These are phyloP conservation scores for Trichoderma gamsii DNA, from an alignment of 495 filamentous ascomycete species.

Conservation along the genomic window DNA sequence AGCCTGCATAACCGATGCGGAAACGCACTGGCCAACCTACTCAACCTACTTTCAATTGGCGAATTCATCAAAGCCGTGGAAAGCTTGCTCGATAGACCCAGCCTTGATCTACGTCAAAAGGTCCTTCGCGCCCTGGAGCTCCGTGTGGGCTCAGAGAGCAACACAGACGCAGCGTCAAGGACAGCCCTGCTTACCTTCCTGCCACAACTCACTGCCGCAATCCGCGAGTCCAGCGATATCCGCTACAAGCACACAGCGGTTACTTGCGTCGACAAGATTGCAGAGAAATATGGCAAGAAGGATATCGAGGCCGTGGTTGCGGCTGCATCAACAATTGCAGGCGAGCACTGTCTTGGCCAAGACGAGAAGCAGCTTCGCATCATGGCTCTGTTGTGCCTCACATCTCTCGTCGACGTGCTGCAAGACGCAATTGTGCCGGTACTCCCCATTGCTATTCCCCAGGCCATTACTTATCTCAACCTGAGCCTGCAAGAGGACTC, in stretches of 20 bases:
- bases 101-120: constrained; percentile 66
- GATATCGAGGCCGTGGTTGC: constrained; percentile 59
- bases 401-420: constrained; percentile 82
- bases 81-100: constrained; percentile 63
- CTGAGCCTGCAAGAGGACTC: constrained; percentile 49
- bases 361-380: constrained; percentile 64
- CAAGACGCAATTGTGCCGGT: constrained; percentile 77
- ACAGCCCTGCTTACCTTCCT: constrained; percentile 69
- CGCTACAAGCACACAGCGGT: constrained; percentile 75
- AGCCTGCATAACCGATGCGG: constrained; percentile 56
- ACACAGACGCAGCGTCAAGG: constrained; percentile 58
- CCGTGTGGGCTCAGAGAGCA: constrained; percentile 62
- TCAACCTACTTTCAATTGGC: constrained; percentile 71
- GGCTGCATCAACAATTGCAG: constrained; percentile 69
- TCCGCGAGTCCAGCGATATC: constrained; percentile 62
- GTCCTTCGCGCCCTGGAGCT: constrained; percentile 72
- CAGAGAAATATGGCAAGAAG: constrained; percentile 86
- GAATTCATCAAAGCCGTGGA: constrained; percentile 84
- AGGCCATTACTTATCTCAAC: constrained; percentile 61
- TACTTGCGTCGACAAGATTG: constrained; percentile 80
- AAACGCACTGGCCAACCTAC: constrained; percentile 63
- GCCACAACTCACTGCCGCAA: constrained; percentile 64
- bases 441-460: constrained; percentile 66
- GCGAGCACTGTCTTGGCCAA: constrained; percentile 66
- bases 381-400: constrained; percentile 79